These are phyloP conservation scores for Russula brevipes DNA, from an alignment of 768 basidiomycete species.

Conservation along the genomic window DNA sequence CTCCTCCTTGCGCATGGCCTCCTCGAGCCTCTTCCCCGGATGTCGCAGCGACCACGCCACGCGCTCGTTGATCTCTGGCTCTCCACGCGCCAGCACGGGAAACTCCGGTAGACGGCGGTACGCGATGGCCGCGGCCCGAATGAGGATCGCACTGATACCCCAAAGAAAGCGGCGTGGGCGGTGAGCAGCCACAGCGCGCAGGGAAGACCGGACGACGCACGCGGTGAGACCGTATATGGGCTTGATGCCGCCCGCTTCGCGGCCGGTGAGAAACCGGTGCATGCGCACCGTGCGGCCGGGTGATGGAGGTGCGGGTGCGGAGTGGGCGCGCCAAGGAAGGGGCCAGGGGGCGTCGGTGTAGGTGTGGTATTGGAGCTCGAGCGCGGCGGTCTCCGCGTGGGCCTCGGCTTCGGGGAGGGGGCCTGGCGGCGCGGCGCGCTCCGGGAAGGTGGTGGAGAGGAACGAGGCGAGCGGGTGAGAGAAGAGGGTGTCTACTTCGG, in stretches of 20 bases:
- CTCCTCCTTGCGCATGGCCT: constrained; percentile 29
- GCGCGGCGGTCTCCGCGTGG: constrained; percentile 31
- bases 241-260: constrained; percentile 79
- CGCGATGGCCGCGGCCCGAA: constrained; percentile 45
- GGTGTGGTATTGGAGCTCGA: constrained; percentile 61
- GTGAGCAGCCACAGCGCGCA: neutral
- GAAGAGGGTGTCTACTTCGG: constrained; percentile 78
- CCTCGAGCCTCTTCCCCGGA: constrained; percentile 26
- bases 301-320: neutral
- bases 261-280: constrained; percentile 80
- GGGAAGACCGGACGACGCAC: constrained; percentile 41
- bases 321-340: constrained; percentile 34
- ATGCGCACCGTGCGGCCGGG: constrained; percentile 38
- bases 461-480: constrained; percentile 80
- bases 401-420: constrained; percentile 44
- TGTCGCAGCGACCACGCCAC: constrained; percentile 41
- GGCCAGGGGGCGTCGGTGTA: constrained; percentile 49
- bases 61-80: constrained; percentile 39
- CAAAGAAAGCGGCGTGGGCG: neutral
- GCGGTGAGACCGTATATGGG: constrained; percentile 87
- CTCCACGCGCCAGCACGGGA: constrained; percentile 39
- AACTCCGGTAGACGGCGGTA: constrained; percentile 46
- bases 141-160: constrained; percentile 43
- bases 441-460: constrained; percentile 50
- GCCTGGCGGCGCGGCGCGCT: constrained; percentile 4